These are phyloP conservation scores for Cadophora gregata DNA, from an alignment of 2,329 filamentous ascomycete species.

Conservation along the genomic window DNA sequence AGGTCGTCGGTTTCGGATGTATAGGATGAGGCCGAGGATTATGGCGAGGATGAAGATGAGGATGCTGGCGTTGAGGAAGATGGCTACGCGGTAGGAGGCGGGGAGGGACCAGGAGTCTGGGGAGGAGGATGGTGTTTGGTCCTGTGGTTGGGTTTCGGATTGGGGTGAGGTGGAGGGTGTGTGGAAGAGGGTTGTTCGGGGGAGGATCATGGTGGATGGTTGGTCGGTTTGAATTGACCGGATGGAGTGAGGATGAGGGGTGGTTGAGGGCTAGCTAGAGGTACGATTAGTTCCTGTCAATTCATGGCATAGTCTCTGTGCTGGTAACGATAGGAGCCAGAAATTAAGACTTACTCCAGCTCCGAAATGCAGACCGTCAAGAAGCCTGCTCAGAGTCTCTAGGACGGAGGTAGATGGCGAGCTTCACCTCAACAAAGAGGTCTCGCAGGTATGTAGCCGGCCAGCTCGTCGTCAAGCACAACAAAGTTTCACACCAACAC, in stretches of 20 bases:
- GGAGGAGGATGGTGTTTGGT: neutral
- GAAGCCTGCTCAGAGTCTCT: neutral
- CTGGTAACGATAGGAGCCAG: neutral
- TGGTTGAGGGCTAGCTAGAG: neutral
- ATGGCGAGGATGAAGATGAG: slow-evolving; percentile 26
- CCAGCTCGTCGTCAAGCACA: neutral
- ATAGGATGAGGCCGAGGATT: slow-evolving; percentile 18
- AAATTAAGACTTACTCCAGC: slow-evolving; percentile 3
- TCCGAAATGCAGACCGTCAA: too few relatives aligned
- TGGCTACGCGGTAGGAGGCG: slow-evolving; percentile 29
- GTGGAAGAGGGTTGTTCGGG: slow-evolving; percentile 11
- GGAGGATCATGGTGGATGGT: slow-evolving; percentile 8
- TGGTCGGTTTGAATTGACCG: neutral
- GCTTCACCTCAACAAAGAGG: slow-evolving; percentile 13
- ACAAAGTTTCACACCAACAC: slow-evolving; percentile 8
- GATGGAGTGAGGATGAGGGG: neutral
- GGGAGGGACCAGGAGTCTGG: slow-evolving; percentile 18
- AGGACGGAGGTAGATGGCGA: too few relatives aligned
- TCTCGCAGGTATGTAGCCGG: slow-evolving; percentile 4
- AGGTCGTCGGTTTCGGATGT: slow-evolving; percentile 17
- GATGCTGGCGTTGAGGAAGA: slow-evolving; percentile 27
- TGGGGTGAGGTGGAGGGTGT: slow-evolving; percentile 7
- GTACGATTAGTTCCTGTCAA: neutral
- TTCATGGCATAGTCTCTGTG: neutral
- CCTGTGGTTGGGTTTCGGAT: neutral